Percentiles rank a stretch among this genome's conserved stretches.
These are phyloP conservation scores for Boletus insuetus DNA, from an alignment of 768 basidiomycete species.

Conservation along the genomic window DNA sequence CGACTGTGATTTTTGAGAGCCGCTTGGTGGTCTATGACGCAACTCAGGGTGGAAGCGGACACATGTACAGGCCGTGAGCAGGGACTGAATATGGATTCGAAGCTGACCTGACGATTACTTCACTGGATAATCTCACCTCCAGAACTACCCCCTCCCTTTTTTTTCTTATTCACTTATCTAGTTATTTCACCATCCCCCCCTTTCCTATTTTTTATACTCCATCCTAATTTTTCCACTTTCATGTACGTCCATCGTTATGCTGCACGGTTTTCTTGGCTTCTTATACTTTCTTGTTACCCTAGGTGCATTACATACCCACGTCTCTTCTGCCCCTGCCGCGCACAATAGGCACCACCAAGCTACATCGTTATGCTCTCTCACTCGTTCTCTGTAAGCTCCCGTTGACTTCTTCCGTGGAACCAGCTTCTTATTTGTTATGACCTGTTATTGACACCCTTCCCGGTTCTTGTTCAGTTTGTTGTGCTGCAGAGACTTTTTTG, in stretches of 20 bases:
- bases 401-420: conserved; percentile 13
- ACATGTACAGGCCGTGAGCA: conserved; percentile 8
- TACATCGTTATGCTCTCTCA: conserved; percentile 26
- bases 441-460: conserved; percentile 19
- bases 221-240: conserved; percentile 27
- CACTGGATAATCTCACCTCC: conserved; percentile 21
- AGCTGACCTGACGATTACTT: conserved; percentile 15
- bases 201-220: conserved; percentile 21
- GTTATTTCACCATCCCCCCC: conserved; percentile 21
- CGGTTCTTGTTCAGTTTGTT: conserved; percentile 11
- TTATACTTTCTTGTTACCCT: conserved; percentile 23
- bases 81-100: conserved; percentile 16
- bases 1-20: conserved; percentile 50
- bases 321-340: conserved; percentile 14
- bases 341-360: conserved; percentile 19
- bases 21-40: conserved; percentile 4
- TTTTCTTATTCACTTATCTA: conserved; percentile 34
- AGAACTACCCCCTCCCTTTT: conserved; percentile 14
- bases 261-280: conserved; percentile 9
- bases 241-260: conserved; percentile 19
- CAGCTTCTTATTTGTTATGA: conserved; percentile 18
- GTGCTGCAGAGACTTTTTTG: conserved; percentile 6
- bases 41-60: conserved; percentile 5
- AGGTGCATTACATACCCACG: conserved; percentile 23
- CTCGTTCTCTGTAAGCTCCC: conserved; percentile 22